These are phyloP conservation scores for Penicillium antarcticum DNA, from an alignment of 495 filamentous ascomycete genomes.

Conservation along the genomic window DNA sequence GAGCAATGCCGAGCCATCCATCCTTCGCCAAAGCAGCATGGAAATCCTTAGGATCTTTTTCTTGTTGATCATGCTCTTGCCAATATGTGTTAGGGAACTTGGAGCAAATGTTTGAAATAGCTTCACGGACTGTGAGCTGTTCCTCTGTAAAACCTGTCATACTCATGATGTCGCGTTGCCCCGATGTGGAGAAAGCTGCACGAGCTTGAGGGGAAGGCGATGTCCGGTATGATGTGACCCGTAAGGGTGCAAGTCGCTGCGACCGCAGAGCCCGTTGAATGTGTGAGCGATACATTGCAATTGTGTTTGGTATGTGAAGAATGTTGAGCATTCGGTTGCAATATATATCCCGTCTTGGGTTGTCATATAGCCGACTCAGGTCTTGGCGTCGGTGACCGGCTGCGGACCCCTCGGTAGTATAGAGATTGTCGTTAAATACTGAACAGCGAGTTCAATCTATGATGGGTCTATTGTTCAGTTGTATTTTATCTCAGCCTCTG, in stretches of 20 bases:
- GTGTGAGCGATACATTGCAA: conserved; percentile 16
- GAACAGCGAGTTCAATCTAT: too few relatives aligned
- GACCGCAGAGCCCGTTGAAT: conserved; percentile 9
- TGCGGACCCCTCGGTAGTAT: too few relatives aligned
- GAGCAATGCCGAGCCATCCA: conserved; percentile 80
- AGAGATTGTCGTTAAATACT: too few relatives aligned
- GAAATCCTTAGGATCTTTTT: conserved; percentile 67
- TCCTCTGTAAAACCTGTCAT: conserved; percentile 67
- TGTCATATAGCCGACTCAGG: conserved; percentile 4
- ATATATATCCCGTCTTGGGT: conserved; percentile 2
- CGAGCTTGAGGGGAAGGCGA: background rate
- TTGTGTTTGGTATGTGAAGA: background rate
- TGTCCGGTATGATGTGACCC: background rate
- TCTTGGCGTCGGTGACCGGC: conserved; percentile 1
- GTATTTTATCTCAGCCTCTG: too few relatives aligned
- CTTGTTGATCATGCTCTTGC: conserved; percentile 64
- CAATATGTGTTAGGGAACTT: conserved; percentile 64
- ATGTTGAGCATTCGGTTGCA: background rate
- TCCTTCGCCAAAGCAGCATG: conserved; percentile 72
- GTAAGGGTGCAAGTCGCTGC: background rate
- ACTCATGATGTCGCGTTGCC: conserved; percentile 56
- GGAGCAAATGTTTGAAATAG: conserved; percentile 64
- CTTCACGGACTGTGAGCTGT: conserved; percentile 68
- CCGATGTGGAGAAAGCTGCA: conserved; percentile 29
- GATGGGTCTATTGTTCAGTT: too few relatives aligned